Evolutionary conservation across 139 green algal genomes (phyloP).

Genomic region (Gonium pectorale): DNA sequence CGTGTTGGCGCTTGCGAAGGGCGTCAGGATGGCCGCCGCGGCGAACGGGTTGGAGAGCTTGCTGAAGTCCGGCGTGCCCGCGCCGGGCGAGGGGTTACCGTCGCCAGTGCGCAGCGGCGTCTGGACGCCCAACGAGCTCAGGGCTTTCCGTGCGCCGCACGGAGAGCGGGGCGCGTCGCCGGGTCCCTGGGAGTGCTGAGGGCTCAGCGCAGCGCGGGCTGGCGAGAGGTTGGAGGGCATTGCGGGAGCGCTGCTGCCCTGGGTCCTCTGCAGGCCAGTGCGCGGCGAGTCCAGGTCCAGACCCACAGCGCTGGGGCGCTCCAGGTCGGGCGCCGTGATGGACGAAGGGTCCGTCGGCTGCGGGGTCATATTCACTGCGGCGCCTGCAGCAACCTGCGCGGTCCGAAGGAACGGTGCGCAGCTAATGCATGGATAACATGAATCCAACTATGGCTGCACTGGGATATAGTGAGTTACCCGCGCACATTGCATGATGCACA

Average conservation of each 20-base stretch:
- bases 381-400: too few species aligned
- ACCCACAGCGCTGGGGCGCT: background rate
- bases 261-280: background rate
- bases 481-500: too few species aligned
- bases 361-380: too few species aligned
- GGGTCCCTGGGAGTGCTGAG: too few species aligned
- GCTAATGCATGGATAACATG: too few species aligned
- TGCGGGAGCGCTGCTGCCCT: background rate
- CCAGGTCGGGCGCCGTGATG: background rate
- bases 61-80: background rate
- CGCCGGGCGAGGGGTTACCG: background rate
- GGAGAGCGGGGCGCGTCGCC: too few species aligned
- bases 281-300: background rate
- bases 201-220: background rate
- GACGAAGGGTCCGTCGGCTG: too few species aligned
- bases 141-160: too few species aligned
- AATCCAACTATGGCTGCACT: too few species aligned
- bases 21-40: background rate
- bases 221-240: background rate
- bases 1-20: background rate
- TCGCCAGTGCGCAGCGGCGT: background rate
- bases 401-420: too few species aligned
- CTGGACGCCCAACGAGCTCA: too few species aligned
- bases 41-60: background rate
- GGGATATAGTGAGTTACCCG: too few species aligned